Conservation (phyloP, 176 grass and related monocot species). For the Oryza meridionalis region DNA sequence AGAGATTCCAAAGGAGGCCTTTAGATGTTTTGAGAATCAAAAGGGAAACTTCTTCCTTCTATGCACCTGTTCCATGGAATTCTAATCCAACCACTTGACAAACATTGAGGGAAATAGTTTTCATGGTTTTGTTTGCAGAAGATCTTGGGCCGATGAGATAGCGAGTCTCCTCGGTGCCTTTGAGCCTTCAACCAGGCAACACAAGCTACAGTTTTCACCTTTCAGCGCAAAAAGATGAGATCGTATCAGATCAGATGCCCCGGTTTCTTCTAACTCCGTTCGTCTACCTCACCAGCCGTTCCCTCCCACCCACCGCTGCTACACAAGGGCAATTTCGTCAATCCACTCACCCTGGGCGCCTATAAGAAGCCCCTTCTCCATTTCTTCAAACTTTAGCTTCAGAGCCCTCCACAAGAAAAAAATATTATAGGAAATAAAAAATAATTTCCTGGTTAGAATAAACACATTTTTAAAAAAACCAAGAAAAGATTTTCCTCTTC, state of each 20-base stretch:
- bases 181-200: background rate
- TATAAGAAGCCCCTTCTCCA: conserved; percentile 67
- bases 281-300: background rate
- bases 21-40: background rate
- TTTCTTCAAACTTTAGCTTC: conserved; percentile 76
- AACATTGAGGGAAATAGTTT: background rate
- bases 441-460: conserved; percentile 6
- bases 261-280: conserved; percentile 33
- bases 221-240: conserved; percentile 29
- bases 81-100: background rate
- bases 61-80: background rate
- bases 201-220: conserved; percentile 14
- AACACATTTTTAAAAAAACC: conserved; percentile 1
- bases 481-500: conserved; percentile 15
- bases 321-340: conserved; percentile 44
- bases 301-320: conserved; percentile 33
- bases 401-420: conserved; percentile 45
- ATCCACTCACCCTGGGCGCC: background rate
- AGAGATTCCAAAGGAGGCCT: too few relatives aligned
- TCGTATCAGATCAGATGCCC: conserved; percentile 26
- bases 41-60: background rate
- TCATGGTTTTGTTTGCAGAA: background rate
- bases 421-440: conserved; percentile 30
- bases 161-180: conserved; percentile 10
- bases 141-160: background rate